Percentiles rank a stretch among this genome's conserved stretches.
phyloP scores from a whole-genome alignment of 495 filamentous ascomycete genomes.

The Hypoxylon crocopeplum region DNA sequence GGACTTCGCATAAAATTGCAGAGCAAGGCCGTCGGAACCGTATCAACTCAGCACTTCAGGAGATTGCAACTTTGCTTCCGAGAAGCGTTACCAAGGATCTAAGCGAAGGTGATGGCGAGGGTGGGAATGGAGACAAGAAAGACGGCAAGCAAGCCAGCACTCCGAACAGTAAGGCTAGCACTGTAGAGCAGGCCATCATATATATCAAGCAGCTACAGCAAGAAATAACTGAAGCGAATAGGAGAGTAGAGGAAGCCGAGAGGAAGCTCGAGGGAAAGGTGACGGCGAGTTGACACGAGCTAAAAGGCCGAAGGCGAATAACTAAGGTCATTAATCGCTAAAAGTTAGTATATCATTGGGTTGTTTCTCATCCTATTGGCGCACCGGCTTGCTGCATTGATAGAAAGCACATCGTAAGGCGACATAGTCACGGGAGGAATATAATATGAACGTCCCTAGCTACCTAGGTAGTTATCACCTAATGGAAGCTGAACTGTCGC shows the following conservation, averaged over 20 bases:
- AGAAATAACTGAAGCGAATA: conserved; percentile 72
- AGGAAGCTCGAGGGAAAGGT: conserved; percentile 53
- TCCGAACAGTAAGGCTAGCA: conserved; percentile 90
- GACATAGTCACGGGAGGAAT: conserved; percentile 13
- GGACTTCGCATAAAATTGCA: conserved; percentile 96
- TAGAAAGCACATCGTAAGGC: conserved; percentile 10
- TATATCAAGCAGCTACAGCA: conserved; percentile 88
- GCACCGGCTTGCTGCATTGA: conserved; percentile 12
- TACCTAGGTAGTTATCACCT: conserved; percentile 21
- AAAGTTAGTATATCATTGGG: conserved; percentile 11
- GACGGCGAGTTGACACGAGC: conserved; percentile 18
- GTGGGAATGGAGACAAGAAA: conserved; percentile 51
- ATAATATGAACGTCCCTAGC: conserved; percentile 24
- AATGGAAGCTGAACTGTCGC: conserved; percentile 17
- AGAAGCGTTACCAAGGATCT: conserved; percentile 47
- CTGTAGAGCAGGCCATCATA: conserved; percentile 93
- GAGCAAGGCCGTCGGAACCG: conserved; percentile 95
- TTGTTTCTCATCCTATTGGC: conserved; percentile 3
- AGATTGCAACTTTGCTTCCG: conserved; percentile 86
- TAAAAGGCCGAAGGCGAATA: not conserved
- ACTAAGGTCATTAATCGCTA: not conserved
- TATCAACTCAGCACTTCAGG: conserved; percentile 91
- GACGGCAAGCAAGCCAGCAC: conserved; percentile 51
- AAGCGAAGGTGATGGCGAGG: conserved; percentile 47
- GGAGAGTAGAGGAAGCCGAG: conserved; percentile 69